Evolutionary conservation across 2,329 filamentous ascomycete genomes (phyloP), one percentile per base, ranked within the genome.

Genomic region (Drechmeria coniospora): DNA sequence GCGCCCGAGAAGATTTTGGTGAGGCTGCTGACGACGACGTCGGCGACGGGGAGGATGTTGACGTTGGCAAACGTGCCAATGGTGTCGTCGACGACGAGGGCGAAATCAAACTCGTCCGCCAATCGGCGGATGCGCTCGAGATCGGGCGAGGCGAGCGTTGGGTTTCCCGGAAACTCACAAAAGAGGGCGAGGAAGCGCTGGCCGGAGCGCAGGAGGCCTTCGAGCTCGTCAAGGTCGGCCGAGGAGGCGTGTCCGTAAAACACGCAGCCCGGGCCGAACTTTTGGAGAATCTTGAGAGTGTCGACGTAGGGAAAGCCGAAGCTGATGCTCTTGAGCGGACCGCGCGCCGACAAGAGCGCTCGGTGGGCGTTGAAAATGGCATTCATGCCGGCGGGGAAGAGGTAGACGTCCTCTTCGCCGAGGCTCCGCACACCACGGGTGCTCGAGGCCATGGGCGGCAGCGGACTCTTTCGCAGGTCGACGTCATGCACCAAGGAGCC

Each of bases 301-400:
- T 98, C 90, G 28, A 94, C 82, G 42, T 98, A 98, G 0, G 90
- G 84, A 42, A 98, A 98, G n/a, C 90, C 90, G 45, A 83, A 94
- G 44, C 79, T 86, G 46, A 98, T 74, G 50, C 83, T 92, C 52
- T 81, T 79, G 33, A 69, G 47, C 6, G 63, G 57, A 3, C 74
- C 73, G 21, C 75, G 69, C 1, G 71, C 64, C 28, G 61, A 58
- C 36, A 87, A 58, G 27, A 94, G 59, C 23, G 70, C 71, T 26
- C 78, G 74, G 48, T 98, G 90, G 0, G 80, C 68, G 41, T 82
- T 83, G 57, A 83, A 98, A 24, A 98, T 94, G 28, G 87, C 74
- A 45, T 83, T 94, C 86, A 98, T 98, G 21, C 90, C 90, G 22
- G 70, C 77, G 1, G 87, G 81, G 31, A 79, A 87, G 1, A 98